Evolutionary conservation across 306 rosid genomes (phyloP), one percentile per base, ranked within the genome.

Genomic region (Cucurbita moschata): DNA sequence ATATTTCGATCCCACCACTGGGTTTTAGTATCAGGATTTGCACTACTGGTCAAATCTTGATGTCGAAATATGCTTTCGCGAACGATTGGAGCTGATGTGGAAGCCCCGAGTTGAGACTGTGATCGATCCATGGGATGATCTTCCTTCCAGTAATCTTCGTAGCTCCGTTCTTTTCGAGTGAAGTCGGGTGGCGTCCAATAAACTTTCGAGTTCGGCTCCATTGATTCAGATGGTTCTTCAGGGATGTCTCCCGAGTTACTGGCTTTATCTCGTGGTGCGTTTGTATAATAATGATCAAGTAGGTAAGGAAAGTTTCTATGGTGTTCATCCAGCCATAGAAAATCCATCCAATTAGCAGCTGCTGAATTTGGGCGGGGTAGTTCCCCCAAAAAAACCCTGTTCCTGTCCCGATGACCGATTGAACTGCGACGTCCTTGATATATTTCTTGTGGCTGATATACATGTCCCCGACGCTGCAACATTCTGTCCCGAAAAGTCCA

Each of bases 1-100:
- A 30, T 62, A 61, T 81, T 85, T 81, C 97, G 87, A 57, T 76
- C 92, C 99, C 99, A 94, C 97, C 99, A 94, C 66, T 73, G 89
- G 54, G 88, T 86, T 80, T 75, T 63, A 44, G 61, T 63, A 58
- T 83, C 52, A 40, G 47, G 79, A 30, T 77, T 50, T 21, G 18
- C 53, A 73, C 75, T 82, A 73, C 76, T 82, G 23, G 67, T 79
- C 5, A 42, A 39, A 13, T 61, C 83, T 54, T 51, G 86, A 76
- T 83, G 85, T 61, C 54, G 80, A 71, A 87, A 80, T 58, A 83
- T 66, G 77, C 86, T 82, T 65, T 83, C 92, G 55, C 78, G 78
- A 79, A 85, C 81, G 87, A 86, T 79, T 40, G 90, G 87, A 70
- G 84, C 69, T 0, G 89, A 86, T 5, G 94, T 83, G 39, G 97